These are phyloP conservation scores for Biscutella auriculata DNA, from an alignment of 441 rosid genomes.

Conservation along the genomic window DNA sequence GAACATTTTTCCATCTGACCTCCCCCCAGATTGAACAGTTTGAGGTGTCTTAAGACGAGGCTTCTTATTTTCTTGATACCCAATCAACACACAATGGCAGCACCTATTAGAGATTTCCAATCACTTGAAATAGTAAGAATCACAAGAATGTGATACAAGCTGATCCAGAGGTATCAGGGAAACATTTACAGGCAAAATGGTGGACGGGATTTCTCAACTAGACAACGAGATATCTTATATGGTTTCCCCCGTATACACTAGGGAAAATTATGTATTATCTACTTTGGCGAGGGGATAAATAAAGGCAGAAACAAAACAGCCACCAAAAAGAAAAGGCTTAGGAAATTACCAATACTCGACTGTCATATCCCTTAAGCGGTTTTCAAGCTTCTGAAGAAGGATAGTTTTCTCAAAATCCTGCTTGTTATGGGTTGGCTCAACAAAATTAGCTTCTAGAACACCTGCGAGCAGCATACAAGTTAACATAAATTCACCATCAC, in stretches of 20 bases:
- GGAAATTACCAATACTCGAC: conserved; percentile 68
- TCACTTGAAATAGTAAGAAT: conserved; percentile 4
- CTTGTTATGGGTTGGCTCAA: conserved; percentile 93
- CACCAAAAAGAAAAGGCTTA: background rate
- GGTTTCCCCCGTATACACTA: conserved; percentile 5
- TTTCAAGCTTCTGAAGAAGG: conserved; percentile 91
- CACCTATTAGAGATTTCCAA: conserved; percentile 44
- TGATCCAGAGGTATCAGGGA: background rate
- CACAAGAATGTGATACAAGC: conserved; percentile 1
- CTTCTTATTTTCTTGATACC: conserved; percentile 54
- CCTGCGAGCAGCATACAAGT: conserved; percentile 36
- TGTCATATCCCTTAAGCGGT: conserved; percentile 86
- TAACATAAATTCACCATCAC: conserved; percentile 8
- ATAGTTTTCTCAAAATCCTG: conserved; percentile 96
- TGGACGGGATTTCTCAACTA: background rate
- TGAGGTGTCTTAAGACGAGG: conserved; percentile 23
- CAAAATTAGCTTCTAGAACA: conserved; percentile 83
- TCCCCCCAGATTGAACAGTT: conserved; percentile 19
- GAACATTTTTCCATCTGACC: conserved; percentile 16
- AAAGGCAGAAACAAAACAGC: background rate
- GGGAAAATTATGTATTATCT: background rate
- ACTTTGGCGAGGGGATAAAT: background rate
- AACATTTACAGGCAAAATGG: background rate
- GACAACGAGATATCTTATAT: conserved; percentile 2
- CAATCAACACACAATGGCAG: conserved; percentile 69